phyloP scores from a whole-genome alignment of 1,284 basidiomycete genomes.

The Fistulinella cinereoalba region DNA sequence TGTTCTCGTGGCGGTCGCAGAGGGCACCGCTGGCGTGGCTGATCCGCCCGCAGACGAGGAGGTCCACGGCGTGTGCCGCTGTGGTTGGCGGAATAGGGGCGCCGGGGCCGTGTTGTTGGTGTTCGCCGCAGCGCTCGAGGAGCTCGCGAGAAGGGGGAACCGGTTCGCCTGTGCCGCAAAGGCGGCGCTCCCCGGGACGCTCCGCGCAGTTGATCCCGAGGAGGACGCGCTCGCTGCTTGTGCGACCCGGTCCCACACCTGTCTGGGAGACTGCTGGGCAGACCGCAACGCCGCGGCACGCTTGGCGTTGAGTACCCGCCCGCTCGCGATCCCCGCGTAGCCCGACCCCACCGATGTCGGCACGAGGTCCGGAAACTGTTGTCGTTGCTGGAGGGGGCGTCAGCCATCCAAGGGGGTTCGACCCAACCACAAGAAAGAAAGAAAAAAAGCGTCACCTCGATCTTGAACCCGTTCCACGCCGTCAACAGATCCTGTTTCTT shows the following conservation, averaged over 20 bases:
- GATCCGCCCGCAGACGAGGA: conserved; percentile 24
- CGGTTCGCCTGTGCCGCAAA: conserved; percentile 27
- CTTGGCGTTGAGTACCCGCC: conserved; percentile 82
- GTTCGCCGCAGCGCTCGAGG: too few relatives aligned
- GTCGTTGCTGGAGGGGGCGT: conserved; percentile 59
- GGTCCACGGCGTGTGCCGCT: conserved; percentile 59
- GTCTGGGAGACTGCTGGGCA: conserved; percentile 55
- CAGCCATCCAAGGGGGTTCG: too few relatives aligned
- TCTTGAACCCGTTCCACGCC: conserved; percentile 82
- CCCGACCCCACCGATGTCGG: conserved; percentile 59
- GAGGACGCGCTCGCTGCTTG: conserved; percentile 71
- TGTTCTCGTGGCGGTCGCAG: neutral
- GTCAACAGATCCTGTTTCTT: conserved; percentile 74
- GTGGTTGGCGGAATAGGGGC: conserved; percentile 32
- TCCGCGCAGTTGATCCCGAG: conserved; percentile 24
- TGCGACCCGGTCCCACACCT: conserved; percentile 86
- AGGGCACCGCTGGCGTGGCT: too few relatives aligned
- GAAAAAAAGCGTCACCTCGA: too few relatives aligned
- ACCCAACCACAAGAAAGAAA: too few relatives aligned
- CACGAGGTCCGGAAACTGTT: conserved; percentile 78
- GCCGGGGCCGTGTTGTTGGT: conserved; percentile 12
- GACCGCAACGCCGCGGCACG: conserved; percentile 62
- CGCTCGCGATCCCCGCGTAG: conserved; percentile 77
- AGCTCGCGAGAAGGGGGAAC: conserved; percentile 45
- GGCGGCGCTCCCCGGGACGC: conserved; percentile 7